A percentile compares a stretch with the other conserved stretches of the same genome.
Evolutionary conservation across 2,329 filamentous ascomycete species (phyloP).

Genomic region (Trichoderma sp.): DNA sequence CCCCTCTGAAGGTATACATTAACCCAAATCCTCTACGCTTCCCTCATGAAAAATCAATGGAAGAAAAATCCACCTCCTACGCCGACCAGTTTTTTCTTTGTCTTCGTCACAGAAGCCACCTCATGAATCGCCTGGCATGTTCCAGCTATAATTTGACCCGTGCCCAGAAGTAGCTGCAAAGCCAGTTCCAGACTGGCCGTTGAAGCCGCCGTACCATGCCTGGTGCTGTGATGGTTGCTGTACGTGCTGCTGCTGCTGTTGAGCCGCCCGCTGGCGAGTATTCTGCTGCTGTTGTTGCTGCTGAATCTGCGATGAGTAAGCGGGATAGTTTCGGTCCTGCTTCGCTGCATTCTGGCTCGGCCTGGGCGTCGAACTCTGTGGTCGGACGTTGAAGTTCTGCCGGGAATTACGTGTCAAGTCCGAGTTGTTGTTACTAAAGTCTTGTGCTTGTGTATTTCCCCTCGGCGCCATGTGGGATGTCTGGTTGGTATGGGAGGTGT

Average conservation of each 20-base stretch:
- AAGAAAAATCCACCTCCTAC: background rate
- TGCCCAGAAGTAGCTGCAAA: conserved; percentile 26
- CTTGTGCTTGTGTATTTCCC: background rate
- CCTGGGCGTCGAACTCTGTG: background rate
- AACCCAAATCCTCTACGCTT: background rate
- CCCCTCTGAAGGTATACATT: background rate
- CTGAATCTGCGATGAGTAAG: conserved; percentile 18
- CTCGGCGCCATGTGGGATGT: background rate
- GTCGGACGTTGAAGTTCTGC: conserved; percentile 1
- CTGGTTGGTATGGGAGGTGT: background rate
- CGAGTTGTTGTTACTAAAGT: background rate
- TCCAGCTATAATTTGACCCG: conserved; percentile 32
- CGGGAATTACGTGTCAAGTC: background rate
- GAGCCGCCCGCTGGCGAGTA: conserved; percentile 12
- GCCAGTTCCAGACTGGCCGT: conserved; percentile 26
- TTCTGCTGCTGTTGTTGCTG: conserved; percentile 14
- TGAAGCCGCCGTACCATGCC: conserved; percentile 32
- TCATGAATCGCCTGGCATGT: conserved; percentile 24
- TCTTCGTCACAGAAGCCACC: background rate
- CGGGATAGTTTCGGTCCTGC: conserved; percentile 1
- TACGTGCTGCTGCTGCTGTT: conserved; percentile 21
- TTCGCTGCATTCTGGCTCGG: background rate
- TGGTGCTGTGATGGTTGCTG: conserved; percentile 24
- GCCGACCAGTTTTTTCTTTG: background rate
- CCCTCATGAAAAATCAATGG: conserved; percentile 11